Percentiles rank a stretch among this genome's conserved stretches.
These are phyloP conservation scores for Mycena belliarum DNA, from an alignment of 768 basidiomycete genomes.

Conservation along the genomic window DNA sequence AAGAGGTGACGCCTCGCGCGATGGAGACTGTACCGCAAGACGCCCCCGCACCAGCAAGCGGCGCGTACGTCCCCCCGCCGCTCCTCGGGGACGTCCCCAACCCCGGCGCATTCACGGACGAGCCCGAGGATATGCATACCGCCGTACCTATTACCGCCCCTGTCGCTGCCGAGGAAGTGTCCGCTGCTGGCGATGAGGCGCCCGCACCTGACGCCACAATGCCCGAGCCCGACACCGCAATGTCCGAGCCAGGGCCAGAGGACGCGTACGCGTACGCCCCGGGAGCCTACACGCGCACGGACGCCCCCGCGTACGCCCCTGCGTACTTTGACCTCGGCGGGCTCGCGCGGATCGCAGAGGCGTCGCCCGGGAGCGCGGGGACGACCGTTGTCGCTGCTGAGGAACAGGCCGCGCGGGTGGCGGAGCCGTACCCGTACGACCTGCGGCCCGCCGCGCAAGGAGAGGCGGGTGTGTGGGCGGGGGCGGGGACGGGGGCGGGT, in stretches of 20 bases:
- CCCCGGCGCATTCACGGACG: slow-evolving; percentile 54
- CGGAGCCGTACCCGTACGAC: slow-evolving; percentile 11
- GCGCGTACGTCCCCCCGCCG: slow-evolving; percentile 38
- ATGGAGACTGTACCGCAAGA: neutral
- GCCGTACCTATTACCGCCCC: neutral
- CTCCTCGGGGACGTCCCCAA: slow-evolving; percentile 40
- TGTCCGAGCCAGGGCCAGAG: no score
- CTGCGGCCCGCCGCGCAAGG: no score
- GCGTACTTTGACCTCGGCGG: slow-evolving; percentile 12
- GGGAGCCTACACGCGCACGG: no score
- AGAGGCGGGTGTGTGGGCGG: no score
- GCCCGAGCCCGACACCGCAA: slow-evolving; percentile 1
- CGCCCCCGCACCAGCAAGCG: neutral
- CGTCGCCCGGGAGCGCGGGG: slow-evolving; percentile 5
- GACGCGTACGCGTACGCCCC: no score
- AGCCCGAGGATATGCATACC: slow-evolving; percentile 44
- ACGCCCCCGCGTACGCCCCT: slow-evolving; percentile 2
- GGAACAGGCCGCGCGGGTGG: neutral
- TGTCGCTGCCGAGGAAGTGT: neutral
- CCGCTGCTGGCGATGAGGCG: neutral
- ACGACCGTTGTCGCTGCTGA: slow-evolving; percentile 6
- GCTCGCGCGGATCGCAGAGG: neutral
- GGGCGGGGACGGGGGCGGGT: no score
- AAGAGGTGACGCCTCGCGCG: neutral
- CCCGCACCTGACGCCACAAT: slow-evolving; percentile 6